A percentile compares a stretch with the other conserved stretches of the same genome.
These are phyloP conservation scores for Fremontodendron californicum DNA, from an alignment of 345 rosid species.

Conservation along the genomic window DNA sequence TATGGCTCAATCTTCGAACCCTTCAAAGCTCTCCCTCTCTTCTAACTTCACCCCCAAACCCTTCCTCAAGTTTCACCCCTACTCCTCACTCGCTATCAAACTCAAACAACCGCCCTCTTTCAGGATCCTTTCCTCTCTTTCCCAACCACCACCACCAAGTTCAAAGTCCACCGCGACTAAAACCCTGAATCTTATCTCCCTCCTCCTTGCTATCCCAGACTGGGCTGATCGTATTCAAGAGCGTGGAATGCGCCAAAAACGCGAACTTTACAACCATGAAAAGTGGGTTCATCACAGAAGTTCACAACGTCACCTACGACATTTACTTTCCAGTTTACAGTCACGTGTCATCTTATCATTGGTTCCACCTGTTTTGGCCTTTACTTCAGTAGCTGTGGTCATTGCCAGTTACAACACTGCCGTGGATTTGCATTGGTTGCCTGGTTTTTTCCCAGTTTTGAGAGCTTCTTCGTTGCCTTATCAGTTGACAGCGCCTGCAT, in stretches of 20 bases:
- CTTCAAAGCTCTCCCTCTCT: slow-evolving; percentile 32
- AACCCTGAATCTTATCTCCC: slow-evolving; percentile 37
- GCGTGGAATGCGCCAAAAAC: slow-evolving; percentile 69
- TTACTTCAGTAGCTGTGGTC: slow-evolving; percentile 57
- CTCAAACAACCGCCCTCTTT: slow-evolving; percentile 19
- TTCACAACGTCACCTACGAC: slow-evolving; percentile 81
- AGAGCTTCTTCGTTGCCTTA: slow-evolving; percentile 82
- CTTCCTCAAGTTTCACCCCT: slow-evolving; percentile 19
- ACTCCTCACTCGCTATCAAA: slow-evolving; percentile 31
- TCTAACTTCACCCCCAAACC: slow-evolving; percentile 35
- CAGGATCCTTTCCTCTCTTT: slow-evolving; percentile 29
- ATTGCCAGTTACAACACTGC: slow-evolving; percentile 74
- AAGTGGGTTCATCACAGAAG: slow-evolving; percentile 85
- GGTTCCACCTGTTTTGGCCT: slow-evolving; percentile 78
- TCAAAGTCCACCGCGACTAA: neutral
- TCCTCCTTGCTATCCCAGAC: slow-evolving; percentile 68
- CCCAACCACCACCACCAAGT: slow-evolving; percentile 17
- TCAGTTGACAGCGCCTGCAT: slow-evolving; percentile 83
- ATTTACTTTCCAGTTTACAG: slow-evolving; percentile 58
- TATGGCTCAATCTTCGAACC: slow-evolving; percentile 43
- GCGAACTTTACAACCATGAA: slow-evolving; percentile 75
- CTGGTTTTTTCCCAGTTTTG: slow-evolving; percentile 59
- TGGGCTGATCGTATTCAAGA: slow-evolving; percentile 85
- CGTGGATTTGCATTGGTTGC: slow-evolving; percentile 52
- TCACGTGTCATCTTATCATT: slow-evolving; percentile 84